Evolutionary conservation across 768 basidiomycete genomes (phyloP).

Genomic region (Clavulina sp.): DNA sequence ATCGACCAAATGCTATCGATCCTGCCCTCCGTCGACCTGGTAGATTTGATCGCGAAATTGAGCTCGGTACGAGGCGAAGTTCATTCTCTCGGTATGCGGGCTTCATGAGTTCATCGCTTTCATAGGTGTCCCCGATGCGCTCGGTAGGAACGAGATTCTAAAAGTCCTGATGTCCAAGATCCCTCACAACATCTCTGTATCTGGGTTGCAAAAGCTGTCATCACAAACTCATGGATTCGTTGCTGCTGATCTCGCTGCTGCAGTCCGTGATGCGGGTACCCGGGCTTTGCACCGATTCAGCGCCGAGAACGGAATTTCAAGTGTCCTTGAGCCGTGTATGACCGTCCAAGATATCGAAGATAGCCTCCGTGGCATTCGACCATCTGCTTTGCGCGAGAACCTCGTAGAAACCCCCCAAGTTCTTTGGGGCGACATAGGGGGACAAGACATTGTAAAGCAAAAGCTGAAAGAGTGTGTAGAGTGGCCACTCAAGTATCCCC

Average conservation of each 20-base stretch:
- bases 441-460: conserved; percentile 63
- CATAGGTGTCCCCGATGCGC: conserved; percentile 72
- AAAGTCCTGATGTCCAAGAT: conserved; percentile 67
- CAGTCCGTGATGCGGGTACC: conserved; percentile 86
- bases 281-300: conserved; percentile 77
- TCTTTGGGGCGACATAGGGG: conserved; percentile 77
- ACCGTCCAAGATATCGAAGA: conserved; percentile 43
- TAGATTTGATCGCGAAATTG: conserved; percentile 86
- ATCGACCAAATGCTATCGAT: conserved; percentile 88
- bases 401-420: conserved; percentile 76
- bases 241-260: conserved; percentile 84
- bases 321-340: conserved; percentile 19
- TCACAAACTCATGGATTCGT: conserved; percentile 82
- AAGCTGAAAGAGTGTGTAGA: conserved; percentile 83
- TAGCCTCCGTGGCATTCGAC: conserved; percentile 64
- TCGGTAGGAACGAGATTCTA: conserved; percentile 72
- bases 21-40: conserved; percentile 81
- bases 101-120: conserved; percentile 1
- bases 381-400: conserved; percentile 87
- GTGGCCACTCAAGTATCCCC: conserved; percentile 82
- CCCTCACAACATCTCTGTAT: conserved; percentile 48
- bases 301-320: conserved; percentile 14
- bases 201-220: conserved; percentile 49
- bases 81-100: not conserved
- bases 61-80: conserved; percentile 46